These are phyloP conservation scores for Rhodocollybia butyracea DNA, from an alignment of 768 basidiomycete species.

Conservation along the genomic window DNA sequence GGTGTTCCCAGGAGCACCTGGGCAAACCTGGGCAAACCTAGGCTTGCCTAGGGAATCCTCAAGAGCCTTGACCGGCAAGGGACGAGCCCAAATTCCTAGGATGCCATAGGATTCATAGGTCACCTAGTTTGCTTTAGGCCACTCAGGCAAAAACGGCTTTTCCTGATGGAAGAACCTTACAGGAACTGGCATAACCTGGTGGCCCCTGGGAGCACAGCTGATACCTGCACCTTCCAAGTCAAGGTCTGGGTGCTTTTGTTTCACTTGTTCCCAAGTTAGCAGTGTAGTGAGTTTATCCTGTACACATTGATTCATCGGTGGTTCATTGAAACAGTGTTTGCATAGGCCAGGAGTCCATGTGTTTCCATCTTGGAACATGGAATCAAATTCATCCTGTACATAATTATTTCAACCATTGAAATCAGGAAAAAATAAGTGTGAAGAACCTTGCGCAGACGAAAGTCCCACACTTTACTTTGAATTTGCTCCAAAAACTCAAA, in stretches of 20 bases:
- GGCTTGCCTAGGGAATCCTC: no score
- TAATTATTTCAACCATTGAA: neutral
- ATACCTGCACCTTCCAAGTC: neutral
- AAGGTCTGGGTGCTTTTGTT: neutral
- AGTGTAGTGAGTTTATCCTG: neutral
- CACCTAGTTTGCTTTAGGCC: no score
- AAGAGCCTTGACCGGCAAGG: no score
- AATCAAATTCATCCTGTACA: neutral
- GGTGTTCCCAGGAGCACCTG: no score
- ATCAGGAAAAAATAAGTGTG: neutral
- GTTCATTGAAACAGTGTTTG: neutral
- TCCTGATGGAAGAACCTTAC: no score
- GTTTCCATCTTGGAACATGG: neutral
- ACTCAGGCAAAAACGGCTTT: no score
- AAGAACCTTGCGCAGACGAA: neutral
- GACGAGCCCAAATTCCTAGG: no score
- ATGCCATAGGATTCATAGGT: no score
- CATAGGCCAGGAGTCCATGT: neutral
- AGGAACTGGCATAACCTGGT: neutral
- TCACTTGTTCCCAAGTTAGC: neutral
- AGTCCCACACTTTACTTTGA: neutral
- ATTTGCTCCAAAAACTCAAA: neutral
- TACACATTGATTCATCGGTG: neutral
- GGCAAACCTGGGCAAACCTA: no score
- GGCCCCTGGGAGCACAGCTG: neutral